Evolutionary conservation across 164 flowering plant genomes (phyloP).

Genomic region (Aristolochia contorta): DNA sequence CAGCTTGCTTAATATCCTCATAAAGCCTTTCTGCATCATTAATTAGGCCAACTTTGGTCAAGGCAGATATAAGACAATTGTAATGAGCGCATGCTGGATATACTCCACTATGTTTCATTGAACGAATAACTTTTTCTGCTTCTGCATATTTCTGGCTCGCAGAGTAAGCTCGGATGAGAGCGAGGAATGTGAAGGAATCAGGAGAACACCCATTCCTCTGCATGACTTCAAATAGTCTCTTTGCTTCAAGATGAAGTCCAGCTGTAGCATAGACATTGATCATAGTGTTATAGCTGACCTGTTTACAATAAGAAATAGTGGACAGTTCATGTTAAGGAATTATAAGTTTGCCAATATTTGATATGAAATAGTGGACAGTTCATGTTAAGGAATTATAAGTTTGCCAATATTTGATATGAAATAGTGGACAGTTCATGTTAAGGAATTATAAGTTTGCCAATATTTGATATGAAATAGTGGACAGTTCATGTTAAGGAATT

Average conservation of each 20-base stretch:
- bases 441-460: background rate
- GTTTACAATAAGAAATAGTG: slow-evolving; percentile 15
- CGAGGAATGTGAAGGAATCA: slow-evolving; percentile 61
- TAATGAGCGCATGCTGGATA: slow-evolving; percentile 45
- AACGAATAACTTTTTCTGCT: slow-evolving; percentile 52
- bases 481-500: background rate
- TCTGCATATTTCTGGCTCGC: slow-evolving; percentile 30
- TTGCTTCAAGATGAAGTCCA: slow-evolving; percentile 56
- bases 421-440: background rate
- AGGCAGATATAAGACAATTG: slow-evolving; percentile 38
- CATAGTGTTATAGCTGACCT: slow-evolving; percentile 84
- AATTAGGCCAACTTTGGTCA: slow-evolving; percentile 42
- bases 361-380: background rate
- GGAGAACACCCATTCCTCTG: slow-evolving; percentile 43
- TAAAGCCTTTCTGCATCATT: slow-evolving; percentile 58
- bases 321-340: background rate
- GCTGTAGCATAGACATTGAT: slow-evolving; percentile 43
- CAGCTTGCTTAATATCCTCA: slow-evolving; percentile 19
- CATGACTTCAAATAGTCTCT: slow-evolving; percentile 54
- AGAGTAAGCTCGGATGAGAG: slow-evolving; percentile 57
- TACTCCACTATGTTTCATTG: slow-evolving; percentile 48
- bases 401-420: no score
- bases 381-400: background rate
- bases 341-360: background rate
- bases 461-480: slow-evolving; percentile 1